A percentile compares a stretch with the other conserved stretches of the same genome.
These are phyloP conservation scores for Hypericum androsaemum DNA, from an alignment of 345 rosid species.

Conservation along the genomic window DNA sequence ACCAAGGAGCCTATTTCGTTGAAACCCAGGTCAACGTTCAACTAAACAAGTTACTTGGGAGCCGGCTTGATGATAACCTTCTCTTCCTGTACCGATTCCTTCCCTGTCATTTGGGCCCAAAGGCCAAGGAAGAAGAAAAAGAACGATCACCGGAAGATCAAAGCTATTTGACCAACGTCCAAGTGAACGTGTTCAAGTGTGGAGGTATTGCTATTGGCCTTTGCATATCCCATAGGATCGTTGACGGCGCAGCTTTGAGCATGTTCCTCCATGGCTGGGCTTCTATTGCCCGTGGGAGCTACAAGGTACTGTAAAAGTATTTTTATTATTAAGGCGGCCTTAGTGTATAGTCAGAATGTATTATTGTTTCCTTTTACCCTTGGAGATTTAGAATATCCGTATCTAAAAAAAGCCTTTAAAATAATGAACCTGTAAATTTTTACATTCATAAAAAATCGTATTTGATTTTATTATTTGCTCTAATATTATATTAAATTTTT, in stretches of 20 bases:
- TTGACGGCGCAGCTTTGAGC: conserved; percentile 13
- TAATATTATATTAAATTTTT: too few species aligned
- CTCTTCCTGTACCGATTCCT: neutral
- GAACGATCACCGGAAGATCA: too few species aligned
- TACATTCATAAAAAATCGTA: too few species aligned
- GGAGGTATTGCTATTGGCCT: conserved; percentile 13
- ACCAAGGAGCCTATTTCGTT: conserved; percentile 14
- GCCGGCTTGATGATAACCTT: conserved; percentile 6
- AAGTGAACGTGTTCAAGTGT: conserved; percentile 11
- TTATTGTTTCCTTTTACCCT: too few species aligned
- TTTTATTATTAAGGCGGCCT: too few species aligned
- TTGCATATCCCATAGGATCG: conserved; percentile 15
- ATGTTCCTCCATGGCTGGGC: conserved; percentile 13
- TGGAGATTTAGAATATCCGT: too few species aligned
- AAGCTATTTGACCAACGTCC: conserved; percentile 18
- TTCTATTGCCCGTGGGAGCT: neutral
- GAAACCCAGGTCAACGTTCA: conserved; percentile 9
- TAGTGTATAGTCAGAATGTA: too few species aligned
- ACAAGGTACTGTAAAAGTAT: neutral
- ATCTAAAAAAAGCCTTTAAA: too few species aligned
- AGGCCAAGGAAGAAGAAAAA: too few species aligned
- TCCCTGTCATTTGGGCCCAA: neutral
- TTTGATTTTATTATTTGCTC: too few species aligned
- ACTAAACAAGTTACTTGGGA: conserved; percentile 13
- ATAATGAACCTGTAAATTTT: too few species aligned